A percentile compares a stretch with the other conserved stretches of the same genome.
These are phyloP conservation scores for Malus hybrid DNA, from an alignment of 331 rosid genomes.

Conservation along the genomic window DNA sequence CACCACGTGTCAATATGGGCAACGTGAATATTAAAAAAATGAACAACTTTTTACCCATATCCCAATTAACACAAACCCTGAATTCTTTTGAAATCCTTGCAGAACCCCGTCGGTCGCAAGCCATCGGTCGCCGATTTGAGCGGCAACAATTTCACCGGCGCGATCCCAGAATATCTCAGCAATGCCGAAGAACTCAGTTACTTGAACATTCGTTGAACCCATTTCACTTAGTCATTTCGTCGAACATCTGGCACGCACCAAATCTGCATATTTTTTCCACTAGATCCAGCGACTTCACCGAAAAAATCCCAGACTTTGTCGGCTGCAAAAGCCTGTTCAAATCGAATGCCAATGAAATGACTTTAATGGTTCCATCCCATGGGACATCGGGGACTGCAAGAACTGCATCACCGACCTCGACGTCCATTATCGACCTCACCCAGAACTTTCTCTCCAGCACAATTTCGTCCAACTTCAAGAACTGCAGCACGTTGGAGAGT, in stretches of 20 bases:
- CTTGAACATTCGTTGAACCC: conserved; percentile 61
- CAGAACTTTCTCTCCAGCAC: conserved; percentile 65
- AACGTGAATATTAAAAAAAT: too few relatives aligned
- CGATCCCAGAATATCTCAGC: conserved; percentile 54
- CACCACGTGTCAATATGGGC: too few relatives aligned
- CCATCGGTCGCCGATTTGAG: conserved; percentile 44
- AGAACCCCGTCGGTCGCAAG: too few relatives aligned
- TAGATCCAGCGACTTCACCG: conserved; percentile 34
- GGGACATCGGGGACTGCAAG: conserved; percentile 37
- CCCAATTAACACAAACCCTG: too few relatives aligned
- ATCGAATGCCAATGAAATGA: conserved; percentile 58
- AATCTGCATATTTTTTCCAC: conserved; percentile 71
- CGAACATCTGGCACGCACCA: conserved; percentile 52
- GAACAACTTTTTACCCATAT: too few relatives aligned
- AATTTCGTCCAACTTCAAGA: conserved; percentile 68
- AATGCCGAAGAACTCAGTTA: conserved; percentile 41
- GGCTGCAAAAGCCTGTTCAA: conserved; percentile 43
- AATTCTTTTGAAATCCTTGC: too few relatives aligned
- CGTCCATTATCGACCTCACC: conserved; percentile 73
- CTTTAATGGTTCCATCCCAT: conserved; percentile 53
- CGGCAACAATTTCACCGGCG: conserved; percentile 57
- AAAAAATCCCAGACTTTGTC: conserved; percentile 61
- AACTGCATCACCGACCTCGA: conserved; percentile 29
- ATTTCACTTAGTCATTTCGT: conserved; percentile 35
- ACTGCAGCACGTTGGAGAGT: conserved; percentile 55